Percentiles rank a stretch among this genome's conserved stretches.
Conservation (phyloP, 495 filamentous ascomycete species). For the Corynascus novoguineensis region DNA sequence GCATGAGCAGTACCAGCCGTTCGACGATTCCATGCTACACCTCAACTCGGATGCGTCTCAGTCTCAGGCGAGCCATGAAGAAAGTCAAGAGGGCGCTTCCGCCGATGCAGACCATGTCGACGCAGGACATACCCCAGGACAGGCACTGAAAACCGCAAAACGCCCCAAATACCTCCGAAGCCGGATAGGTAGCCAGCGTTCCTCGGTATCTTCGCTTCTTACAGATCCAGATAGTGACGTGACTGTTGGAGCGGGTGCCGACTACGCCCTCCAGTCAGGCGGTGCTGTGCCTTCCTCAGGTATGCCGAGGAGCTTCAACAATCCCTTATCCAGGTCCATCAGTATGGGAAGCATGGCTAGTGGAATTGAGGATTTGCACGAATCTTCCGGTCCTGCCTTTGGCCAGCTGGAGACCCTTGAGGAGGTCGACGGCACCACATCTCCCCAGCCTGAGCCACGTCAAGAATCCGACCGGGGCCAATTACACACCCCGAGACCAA, state of each 20-base stretch:
- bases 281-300: slow-evolving; percentile 61
- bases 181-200: slow-evolving; percentile 69
- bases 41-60: slow-evolving; percentile 21
- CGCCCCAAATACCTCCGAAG: slow-evolving; percentile 69
- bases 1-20: slow-evolving; percentile 12
- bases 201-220: slow-evolving; percentile 69
- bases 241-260: slow-evolving; percentile 61
- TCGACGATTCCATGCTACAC: slow-evolving; percentile 7
- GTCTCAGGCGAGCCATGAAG: slow-evolving; percentile 30
- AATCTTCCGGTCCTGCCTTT: slow-evolving; percentile 39
- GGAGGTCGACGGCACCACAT: slow-evolving; percentile 37
- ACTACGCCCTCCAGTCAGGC: slow-evolving; percentile 80
- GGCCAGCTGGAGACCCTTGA: slow-evolving; percentile 49
- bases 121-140: slow-evolving; percentile 32
- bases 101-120: slow-evolving; percentile 34
- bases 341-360: slow-evolving; percentile 96
- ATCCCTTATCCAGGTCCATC: slow-evolving; percentile 66
- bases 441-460: slow-evolving; percentile 24
- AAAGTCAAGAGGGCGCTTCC: slow-evolving; percentile 23
- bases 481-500: slow-evolving; percentile 46
- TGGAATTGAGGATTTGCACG: slow-evolving; percentile 71
- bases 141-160: slow-evolving; percentile 24
- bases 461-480: slow-evolving; percentile 23
- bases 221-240: slow-evolving; percentile 63
- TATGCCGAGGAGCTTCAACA: slow-evolving; percentile 48